These are phyloP conservation scores for Quillaja saponaria DNA, from an alignment of 306 rosid genomes.

Conservation along the genomic window DNA sequence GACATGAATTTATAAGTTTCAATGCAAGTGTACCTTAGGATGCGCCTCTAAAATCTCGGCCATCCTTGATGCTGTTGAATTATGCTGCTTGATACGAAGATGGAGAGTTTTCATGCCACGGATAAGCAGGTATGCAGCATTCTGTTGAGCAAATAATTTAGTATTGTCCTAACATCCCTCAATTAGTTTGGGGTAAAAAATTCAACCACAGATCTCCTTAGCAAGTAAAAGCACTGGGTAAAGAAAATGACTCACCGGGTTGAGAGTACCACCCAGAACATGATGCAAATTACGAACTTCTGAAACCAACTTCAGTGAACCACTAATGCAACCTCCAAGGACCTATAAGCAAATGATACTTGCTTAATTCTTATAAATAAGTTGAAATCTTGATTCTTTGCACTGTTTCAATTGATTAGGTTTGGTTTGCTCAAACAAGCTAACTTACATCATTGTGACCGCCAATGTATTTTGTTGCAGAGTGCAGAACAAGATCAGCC, in stretches of 20 bases:
- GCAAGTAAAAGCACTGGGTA: background rate
- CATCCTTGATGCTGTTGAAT: constrained; percentile 78
- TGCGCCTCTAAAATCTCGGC: constrained; percentile 92
- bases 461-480: constrained; percentile 82
- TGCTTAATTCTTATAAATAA: constrained; percentile 6
- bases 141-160: constrained; percentile 47
- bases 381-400: background rate
- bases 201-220: constrained; percentile 6
- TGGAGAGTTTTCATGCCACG: constrained; percentile 97
- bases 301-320: constrained; percentile 63
- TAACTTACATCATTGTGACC: constrained; percentile 92
- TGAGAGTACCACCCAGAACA: constrained; percentile 82
- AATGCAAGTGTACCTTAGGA: constrained; percentile 69
- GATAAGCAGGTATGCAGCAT: constrained; percentile 92
- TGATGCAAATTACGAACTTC: constrained; percentile 84
- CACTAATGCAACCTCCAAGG: constrained; percentile 86
- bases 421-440: constrained; percentile 3
- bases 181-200: background rate
- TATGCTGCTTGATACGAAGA: constrained; percentile 95
- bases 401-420: background rate
- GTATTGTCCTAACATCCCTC: constrained; percentile 1
- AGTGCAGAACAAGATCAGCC: constrained; percentile 86
- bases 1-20: background rate
- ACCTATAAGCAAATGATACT: constrained; percentile 50
- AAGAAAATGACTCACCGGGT: constrained; percentile 68